Conservation (phyloP, 225 moss, liverwort and hornwort genomes). For the Bryoerythrophyllum caledonicum region DNA sequence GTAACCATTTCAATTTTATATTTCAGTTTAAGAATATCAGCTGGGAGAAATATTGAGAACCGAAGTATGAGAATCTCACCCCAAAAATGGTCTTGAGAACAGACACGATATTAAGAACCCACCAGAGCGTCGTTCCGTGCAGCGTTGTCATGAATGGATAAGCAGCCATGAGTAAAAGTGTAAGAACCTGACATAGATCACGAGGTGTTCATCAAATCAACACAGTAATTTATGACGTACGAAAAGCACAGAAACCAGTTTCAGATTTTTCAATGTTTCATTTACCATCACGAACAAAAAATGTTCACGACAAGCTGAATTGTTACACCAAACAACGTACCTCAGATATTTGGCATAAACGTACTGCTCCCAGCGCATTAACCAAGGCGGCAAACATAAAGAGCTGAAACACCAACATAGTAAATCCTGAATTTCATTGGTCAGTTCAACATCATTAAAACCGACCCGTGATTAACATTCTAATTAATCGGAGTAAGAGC, state of each 20-base stretch:
- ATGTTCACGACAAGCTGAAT: not conserved
- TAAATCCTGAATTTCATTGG: constrained; percentile 44
- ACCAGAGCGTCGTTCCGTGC: constrained; percentile 37
- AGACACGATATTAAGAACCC: constrained; percentile 33
- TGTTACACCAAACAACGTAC: constrained; percentile 32
- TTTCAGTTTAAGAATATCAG: constrained; percentile 10
- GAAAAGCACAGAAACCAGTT: not conserved
- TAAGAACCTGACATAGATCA: constrained; percentile 33
- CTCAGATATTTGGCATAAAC: constrained; percentile 37
- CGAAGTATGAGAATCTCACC: constrained; percentile 36
- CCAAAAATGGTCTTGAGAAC: constrained; percentile 30
- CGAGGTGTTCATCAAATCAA: not conserved
- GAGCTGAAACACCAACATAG: constrained; percentile 58
- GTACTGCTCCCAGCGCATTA: constrained; percentile 50
- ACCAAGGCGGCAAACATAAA: constrained; percentile 47
- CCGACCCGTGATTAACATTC: not conserved
- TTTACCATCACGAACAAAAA: not conserved
- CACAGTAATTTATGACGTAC: not conserved
- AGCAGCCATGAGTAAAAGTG: constrained; percentile 35
- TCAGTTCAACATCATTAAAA: constrained; percentile 7
- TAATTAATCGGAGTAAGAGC: not conserved
- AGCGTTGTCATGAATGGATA: constrained; percentile 53
- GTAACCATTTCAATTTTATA: not conserved
- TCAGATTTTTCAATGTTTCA: not conserved
- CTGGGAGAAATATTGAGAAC: not conserved